Conservation (phyloP, 1,139 yeast genomes). For the Pichia sp. region DNA sequence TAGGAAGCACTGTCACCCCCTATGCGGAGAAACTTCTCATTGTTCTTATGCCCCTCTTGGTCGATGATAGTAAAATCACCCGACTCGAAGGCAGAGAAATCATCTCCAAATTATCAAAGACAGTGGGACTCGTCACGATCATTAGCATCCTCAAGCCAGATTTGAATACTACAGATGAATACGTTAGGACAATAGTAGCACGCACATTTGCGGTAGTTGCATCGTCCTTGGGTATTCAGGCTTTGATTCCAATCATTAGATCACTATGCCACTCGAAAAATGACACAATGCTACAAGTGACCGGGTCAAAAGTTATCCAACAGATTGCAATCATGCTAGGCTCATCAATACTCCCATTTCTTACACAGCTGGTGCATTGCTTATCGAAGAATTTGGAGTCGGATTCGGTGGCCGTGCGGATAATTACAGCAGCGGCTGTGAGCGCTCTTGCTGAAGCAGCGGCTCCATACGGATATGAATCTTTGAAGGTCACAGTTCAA, state of each 20-base stretch:
- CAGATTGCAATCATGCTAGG: conserved; percentile 69
- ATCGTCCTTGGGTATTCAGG: conserved; percentile 65
- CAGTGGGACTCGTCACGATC: conserved; percentile 79
- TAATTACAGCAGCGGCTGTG: conserved; percentile 63
- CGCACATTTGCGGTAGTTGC: conserved; percentile 84
- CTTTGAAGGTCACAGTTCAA: conserved; percentile 66
- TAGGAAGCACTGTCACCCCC: conserved; percentile 64
- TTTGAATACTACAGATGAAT: conserved; percentile 77
- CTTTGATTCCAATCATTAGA: conserved; percentile 67
- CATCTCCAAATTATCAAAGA: conserved; percentile 64
- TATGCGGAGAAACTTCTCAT: conserved; percentile 64
- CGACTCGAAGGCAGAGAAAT: conserved; percentile 78
- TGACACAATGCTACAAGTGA: conserved; percentile 81
- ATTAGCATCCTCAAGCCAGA: conserved; percentile 74
- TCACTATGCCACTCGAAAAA: conserved; percentile 79
- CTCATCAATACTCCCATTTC: conserved; percentile 68
- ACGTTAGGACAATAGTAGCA: conserved; percentile 69
- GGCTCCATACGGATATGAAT: conserved; percentile 85
- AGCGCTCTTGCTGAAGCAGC: conserved; percentile 80
- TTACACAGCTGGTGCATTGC: conserved; percentile 58
- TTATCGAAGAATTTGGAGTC: conserved; percentile 59
- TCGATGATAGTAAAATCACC: conserved; percentile 71
- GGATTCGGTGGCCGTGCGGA: conserved; percentile 61
- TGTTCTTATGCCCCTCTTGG: conserved; percentile 71
- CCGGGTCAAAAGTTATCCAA: conserved; percentile 75